phyloP scores from a whole-genome alignment of 257 asterid genomes.

The Vinca minor region DNA sequence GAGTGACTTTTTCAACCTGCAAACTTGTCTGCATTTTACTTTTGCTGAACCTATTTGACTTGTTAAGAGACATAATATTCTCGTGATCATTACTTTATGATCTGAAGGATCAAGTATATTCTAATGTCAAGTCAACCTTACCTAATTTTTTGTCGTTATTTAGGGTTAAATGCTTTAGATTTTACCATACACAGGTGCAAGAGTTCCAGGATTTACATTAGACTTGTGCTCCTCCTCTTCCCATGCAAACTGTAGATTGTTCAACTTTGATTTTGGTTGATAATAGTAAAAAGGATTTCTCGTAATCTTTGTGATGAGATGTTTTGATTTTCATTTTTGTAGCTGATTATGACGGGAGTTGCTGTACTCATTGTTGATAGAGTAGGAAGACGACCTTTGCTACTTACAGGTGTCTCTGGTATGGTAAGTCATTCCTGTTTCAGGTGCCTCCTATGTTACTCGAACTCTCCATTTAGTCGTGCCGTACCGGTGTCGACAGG shows the following conservation, averaged over 20 bases:
- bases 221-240: background rate
- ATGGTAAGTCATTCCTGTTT: slow-evolving; percentile 53
- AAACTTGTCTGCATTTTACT: background rate
- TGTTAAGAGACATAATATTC: background rate
- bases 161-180: background rate
- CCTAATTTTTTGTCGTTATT: background rate
- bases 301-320: slow-evolving; percentile 3
- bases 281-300: background rate
- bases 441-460: background rate
- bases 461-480: too few relatives aligned
- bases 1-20: background rate
- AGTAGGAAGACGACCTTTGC: slow-evolving; percentile 91
- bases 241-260: background rate
- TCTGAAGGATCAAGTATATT: background rate
- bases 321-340: slow-evolving; percentile 13
- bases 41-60: background rate
- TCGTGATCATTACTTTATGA: background rate
- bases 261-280: background rate
- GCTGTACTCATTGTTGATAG: slow-evolving; percentile 74
- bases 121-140: background rate
- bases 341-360: slow-evolving; percentile 88
- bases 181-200: background rate
- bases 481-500: too few relatives aligned
- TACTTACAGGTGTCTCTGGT: slow-evolving; percentile 96
- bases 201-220: background rate